These are phyloP conservation scores for Aegilops longissima DNA, from an alignment of 176 grass and related monocot species.

Conservation along the genomic window DNA sequence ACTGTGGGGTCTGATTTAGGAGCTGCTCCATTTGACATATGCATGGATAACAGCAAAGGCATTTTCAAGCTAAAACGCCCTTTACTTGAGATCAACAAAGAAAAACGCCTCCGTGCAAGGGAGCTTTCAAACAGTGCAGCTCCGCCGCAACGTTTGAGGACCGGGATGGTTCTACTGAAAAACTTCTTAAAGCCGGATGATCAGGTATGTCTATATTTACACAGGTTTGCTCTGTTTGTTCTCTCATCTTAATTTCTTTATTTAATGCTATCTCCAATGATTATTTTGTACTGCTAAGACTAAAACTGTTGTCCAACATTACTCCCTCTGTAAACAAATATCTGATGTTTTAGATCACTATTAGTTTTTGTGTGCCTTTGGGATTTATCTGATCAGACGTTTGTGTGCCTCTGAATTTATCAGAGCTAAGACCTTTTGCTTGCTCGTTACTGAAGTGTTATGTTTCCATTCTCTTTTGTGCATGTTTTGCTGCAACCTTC, in stretches of 20 bases:
- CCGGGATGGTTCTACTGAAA: conserved; percentile 62
- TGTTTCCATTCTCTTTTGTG: background rate
- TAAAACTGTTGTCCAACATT: background rate
- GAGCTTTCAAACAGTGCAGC: conserved; percentile 11
- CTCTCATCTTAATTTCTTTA: background rate
- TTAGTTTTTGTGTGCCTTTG: too few species aligned
- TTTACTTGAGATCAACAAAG: conserved; percentile 1
- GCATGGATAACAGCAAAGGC: background rate
- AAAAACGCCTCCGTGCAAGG: conserved; percentile 7
- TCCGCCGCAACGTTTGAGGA: conserved; percentile 25
- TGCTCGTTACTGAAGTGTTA: background rate
- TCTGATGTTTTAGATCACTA: background rate
- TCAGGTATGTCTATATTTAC: conserved; percentile 29
- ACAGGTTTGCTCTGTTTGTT: background rate
- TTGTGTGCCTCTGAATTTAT: too few species aligned
- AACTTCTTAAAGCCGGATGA: conserved; percentile 36
- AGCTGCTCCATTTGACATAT: conserved; percentile 46
- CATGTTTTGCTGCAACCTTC: background rate
- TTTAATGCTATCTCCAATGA: background rate
- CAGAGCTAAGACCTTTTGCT: too few species aligned
- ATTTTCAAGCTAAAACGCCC: background rate
- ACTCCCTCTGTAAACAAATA: too few species aligned
- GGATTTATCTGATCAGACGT: too few species aligned
- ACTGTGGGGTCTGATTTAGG: conserved; percentile 17
- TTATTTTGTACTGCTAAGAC: background rate